Base-by-base conservation (phyloP, 129 eudicot species). In the carrot (Daucus carota) region DNA sequence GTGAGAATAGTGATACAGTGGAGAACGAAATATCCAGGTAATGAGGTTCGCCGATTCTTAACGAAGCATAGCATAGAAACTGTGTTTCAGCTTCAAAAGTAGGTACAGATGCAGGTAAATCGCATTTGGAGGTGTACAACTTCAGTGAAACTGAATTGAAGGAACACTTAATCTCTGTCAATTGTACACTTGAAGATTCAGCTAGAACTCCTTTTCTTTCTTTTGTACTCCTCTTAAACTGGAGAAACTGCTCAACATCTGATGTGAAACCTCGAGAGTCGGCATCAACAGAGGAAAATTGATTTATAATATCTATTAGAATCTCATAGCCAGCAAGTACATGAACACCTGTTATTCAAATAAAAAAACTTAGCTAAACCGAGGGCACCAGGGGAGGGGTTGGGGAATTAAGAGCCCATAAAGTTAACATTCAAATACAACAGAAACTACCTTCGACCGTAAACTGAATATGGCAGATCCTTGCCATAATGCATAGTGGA, bases 161-260 rank as follows among this genome's bases (percentile, higher is more conserved):
- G 54, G 75, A 84, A 71, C 82, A 83, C 84, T 78, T 85, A 28
- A 87, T 72, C 79, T 89, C 92, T 38, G 73, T 87, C 68, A 78
- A 71, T 22, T 59, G 34, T 46, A 60, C 85, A 54, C 67, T 50
- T 73, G 93, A 78, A 54, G 79, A 81, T 81, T 78, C 84, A 73
- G 84, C 77, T 65, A 77, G 79, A 73, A 59, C 73, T 43, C 57
- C 79, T 71, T 48, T 45, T 63, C 73, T 76, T 50, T 82, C 89
- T 74, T 74, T 75, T 28, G 50, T 29, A 66, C 81, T 69, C 74
- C 80, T 79, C 80, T 74, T 90, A 12, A 74, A 76, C 66, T 85
- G 88, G 52, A 84, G 84, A 83, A 94, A 95, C 76, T 86, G 85
- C 48, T 76, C 81, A 80, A 91, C 78, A 81, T 95, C 99, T 50